These are phyloP conservation scores for Fraxinus cuspidata DNA, from an alignment of 257 asterid genomes.

Conservation along the genomic window DNA sequence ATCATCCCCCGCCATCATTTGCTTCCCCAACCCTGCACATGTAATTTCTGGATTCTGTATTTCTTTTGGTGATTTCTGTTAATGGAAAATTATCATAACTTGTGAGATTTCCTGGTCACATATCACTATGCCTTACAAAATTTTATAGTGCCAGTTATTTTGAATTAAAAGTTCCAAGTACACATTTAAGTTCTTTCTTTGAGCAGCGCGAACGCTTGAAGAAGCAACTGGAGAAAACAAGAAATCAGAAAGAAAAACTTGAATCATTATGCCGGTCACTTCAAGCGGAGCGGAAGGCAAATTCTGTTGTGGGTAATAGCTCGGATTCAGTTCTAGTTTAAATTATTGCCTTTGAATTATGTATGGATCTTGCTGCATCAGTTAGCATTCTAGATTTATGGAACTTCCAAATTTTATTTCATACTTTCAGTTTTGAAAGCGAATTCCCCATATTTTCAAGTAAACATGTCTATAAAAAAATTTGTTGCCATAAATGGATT, in stretches of 20 bases:
- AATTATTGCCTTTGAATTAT: slow-evolving; percentile 16
- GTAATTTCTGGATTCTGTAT: too few relatives aligned
- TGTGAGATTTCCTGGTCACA: background rate
- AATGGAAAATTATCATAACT: background rate
- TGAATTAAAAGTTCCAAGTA: background rate
- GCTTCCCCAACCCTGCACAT: too few relatives aligned
- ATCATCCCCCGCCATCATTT: too few relatives aligned
- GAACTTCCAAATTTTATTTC: background rate
- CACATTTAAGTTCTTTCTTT: slow-evolving; percentile 3
- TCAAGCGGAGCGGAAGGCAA: slow-evolving; percentile 85
- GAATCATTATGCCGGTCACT: slow-evolving; percentile 71
- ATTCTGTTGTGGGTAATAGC: slow-evolving; percentile 38
- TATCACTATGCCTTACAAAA: background rate
- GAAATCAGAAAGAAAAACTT: slow-evolving; percentile 72
- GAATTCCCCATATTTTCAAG: background rate
- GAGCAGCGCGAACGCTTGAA: slow-evolving; percentile 81
- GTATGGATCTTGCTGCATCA: slow-evolving; percentile 22
- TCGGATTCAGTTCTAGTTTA: slow-evolving; percentile 45
- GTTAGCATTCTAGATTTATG: background rate
- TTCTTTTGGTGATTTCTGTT: too few relatives aligned
- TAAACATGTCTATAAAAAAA: background rate
- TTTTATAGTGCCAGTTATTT: background rate
- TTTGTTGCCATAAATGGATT: background rate
- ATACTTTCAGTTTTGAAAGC: slow-evolving; percentile 5
- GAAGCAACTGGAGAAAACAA: slow-evolving; percentile 88